Percentiles rank a stretch among this genome's conserved stretches.
Evolutionary conservation across 768 basidiomycete genomes (phyloP).

Genomic region (Termitomyces sp.): DNA sequence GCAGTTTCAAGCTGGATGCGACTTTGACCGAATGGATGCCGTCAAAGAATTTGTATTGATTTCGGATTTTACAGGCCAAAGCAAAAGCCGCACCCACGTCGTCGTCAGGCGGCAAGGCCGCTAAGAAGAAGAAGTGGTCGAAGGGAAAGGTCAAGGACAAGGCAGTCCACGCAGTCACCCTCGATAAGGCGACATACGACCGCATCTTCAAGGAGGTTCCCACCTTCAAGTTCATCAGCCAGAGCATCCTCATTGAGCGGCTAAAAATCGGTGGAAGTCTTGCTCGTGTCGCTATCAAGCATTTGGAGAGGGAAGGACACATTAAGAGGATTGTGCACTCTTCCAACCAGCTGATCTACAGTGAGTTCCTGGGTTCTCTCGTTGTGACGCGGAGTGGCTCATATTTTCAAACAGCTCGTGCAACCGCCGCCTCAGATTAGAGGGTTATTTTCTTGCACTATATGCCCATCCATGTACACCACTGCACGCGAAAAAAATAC

Average conservation of each 20-base stretch:
- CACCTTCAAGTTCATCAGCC: constrained; percentile 97
- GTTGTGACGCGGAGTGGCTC: neutral
- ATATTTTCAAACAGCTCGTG: constrained; percentile 33
- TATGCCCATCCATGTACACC: constrained; percentile 29
- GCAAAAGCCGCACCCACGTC: constrained; percentile 76
- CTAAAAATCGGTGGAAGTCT: constrained; percentile 95
- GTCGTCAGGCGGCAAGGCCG: constrained; percentile 66
- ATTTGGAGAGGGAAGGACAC: constrained; percentile 88
- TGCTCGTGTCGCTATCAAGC: constrained; percentile 85
- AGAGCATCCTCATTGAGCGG: constrained; percentile 97
- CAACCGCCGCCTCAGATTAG: constrained; percentile 45
- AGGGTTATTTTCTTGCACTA: constrained; percentile 15
- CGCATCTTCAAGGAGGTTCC: constrained; percentile 98
- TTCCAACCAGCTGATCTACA: constrained; percentile 92
- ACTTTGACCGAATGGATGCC: constrained; percentile 28
- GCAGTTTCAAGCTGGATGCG: constrained; percentile 33
- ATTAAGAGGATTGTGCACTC: constrained; percentile 98
- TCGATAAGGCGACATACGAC: constrained; percentile 91
- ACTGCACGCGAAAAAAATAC: constrained; percentile 34
- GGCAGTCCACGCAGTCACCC: constrained; percentile 92
- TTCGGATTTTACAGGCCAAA: constrained; percentile 44
- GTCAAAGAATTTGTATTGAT: constrained; percentile 15
- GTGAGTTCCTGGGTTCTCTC: constrained; percentile 44
- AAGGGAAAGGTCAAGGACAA: constrained; percentile 99
- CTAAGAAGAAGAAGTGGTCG: constrained; percentile 99